Evolutionary conservation across 2,329 filamentous ascomycete species (phyloP), one percentile per base, ranked within the genome.

Genomic region (Pseudocercospora fuligena): DNA sequence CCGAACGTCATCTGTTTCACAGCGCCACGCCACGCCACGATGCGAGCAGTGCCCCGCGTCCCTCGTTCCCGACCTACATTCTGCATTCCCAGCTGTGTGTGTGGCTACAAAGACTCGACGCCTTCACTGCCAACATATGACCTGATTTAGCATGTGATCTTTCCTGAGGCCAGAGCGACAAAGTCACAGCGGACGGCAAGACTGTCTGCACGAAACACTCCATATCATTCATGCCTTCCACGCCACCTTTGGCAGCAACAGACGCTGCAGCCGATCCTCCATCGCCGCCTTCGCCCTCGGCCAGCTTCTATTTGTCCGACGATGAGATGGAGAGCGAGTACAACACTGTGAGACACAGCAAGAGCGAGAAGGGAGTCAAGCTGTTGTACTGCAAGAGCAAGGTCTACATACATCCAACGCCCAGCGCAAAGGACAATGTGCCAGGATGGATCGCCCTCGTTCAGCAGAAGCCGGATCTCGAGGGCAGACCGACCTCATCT

Each of bases 351-450:
- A 91, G 92, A 4, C 92, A 96, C 76, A 87, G 88, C 3, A 88
- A 87, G 49, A 67, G 36, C 5, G 60, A 51, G 16, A 88, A 88
- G 71, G 95, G 94, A 1, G 95, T 99, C 54, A 99, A 98, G 81
- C 84, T 99, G 33, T 84, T 99, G 14, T 97, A 91, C 75, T 94
- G 93, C 21, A 99, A 99, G 83, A 97, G 93, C 90, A 99, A 98
- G 86, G 95, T 99, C 78, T 99, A 98, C 78, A 90, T 99, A 51
- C 95, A 99, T 79, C 95, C 95, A 0, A 93, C 93, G 0, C 91
- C 94, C 0, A 96, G 93, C 0, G 87, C 94, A 64, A 97, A 94
- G 82, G 95, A 99, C 82, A 99, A 99, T 73, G 96, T 99, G 64
- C 84, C 93, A 3, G 95, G 95, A 54, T 99, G 95, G 78, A 90